Conservation (phyloP, 1,284 basidiomycete genomes). For the Peniophora sp. region DNA sequence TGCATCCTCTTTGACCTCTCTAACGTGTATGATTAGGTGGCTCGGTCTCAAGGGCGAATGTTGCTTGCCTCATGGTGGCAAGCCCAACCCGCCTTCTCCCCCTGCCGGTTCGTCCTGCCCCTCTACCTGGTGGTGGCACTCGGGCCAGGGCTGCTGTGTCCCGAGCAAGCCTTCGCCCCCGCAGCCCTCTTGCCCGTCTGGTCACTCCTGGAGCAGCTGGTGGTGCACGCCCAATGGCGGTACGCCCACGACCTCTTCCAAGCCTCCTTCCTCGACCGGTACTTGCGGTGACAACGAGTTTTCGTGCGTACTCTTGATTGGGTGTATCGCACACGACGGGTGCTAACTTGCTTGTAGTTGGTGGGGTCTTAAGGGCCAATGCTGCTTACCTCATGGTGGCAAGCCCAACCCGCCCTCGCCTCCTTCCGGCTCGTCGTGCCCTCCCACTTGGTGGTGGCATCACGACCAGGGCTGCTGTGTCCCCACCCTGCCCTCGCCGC, state of each 20-base stretch:
- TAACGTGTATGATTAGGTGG: conserved; percentile 21
- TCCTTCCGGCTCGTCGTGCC: conserved; percentile 35
- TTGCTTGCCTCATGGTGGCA: conserved; percentile 45
- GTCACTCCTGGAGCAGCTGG: conserved; percentile 37
- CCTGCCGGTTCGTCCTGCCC: conserved; percentile 37
- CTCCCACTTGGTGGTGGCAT: conserved; percentile 30
- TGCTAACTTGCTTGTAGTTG: conserved; percentile 17
- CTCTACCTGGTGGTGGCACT: conserved; percentile 27
- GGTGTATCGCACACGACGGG: conserved; percentile 19
- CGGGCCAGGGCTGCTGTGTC: conserved; percentile 37
- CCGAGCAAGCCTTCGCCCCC: conserved; percentile 30
- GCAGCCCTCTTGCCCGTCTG: conserved; percentile 38
- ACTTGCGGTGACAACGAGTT: conserved; percentile 28
- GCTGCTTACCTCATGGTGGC: conserved; percentile 46
- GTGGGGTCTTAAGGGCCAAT: conserved; percentile 12
- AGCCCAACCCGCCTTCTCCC: conserved; percentile 31
- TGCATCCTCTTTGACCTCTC: not conserved
- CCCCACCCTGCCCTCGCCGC: conserved; percentile 27
- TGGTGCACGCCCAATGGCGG: conserved; percentile 29
- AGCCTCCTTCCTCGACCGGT: conserved; percentile 7
- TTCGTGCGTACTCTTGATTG: conserved; percentile 19
- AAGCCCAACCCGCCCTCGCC: conserved; percentile 32
- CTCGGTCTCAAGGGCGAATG: conserved; percentile 15
- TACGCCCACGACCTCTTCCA: not conserved
- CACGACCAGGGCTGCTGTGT: conserved; percentile 37